Percentiles rank a stretch among this genome's conserved stretches.
Conservation (phyloP, 805 yeast species). For the Candida multigemmis region DNA sequence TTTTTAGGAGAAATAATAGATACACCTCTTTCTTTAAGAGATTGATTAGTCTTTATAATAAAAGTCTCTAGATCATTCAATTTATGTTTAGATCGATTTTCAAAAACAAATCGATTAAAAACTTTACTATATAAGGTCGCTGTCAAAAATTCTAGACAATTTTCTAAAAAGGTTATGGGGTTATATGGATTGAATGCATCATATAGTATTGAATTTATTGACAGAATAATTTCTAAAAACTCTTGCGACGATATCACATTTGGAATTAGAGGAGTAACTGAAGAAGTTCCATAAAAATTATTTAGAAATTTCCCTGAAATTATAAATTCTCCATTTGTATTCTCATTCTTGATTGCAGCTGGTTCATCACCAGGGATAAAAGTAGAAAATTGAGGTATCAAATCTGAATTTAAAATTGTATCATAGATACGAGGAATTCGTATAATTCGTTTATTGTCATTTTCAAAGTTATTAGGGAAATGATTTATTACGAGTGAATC, state of each 20-base stretch:
- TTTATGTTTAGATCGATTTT: no score
- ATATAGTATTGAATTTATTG: constrained; percentile 33
- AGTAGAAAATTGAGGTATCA: constrained; percentile 48
- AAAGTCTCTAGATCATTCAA: no score
- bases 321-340: constrained; percentile 11
- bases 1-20: constrained; percentile 36
- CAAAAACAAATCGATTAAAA: constrained; percentile 6
- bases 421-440: constrained; percentile 50
- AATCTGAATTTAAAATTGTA: constrained; percentile 16
- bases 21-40: constrained; percentile 16
- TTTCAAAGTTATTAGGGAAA: constrained; percentile 50
- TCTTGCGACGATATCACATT: constrained; percentile 19
- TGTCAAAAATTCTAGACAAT: constrained; percentile 32
- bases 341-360: constrained; percentile 33
- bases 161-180: constrained; percentile 17
- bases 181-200: constrained; percentile 31
- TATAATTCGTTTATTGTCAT: constrained; percentile 44
- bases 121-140: constrained; percentile 22
- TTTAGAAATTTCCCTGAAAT: constrained; percentile 31
- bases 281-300: constrained; percentile 42
- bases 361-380: constrained; percentile 54
- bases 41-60: no score
- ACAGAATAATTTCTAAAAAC: constrained; percentile 29
- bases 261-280: constrained; percentile 38
- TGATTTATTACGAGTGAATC: constrained; percentile 46